Evolutionary conservation across 2,329 filamentous ascomycete species (phyloP).

Genomic region (Didymella glomerata): DNA sequence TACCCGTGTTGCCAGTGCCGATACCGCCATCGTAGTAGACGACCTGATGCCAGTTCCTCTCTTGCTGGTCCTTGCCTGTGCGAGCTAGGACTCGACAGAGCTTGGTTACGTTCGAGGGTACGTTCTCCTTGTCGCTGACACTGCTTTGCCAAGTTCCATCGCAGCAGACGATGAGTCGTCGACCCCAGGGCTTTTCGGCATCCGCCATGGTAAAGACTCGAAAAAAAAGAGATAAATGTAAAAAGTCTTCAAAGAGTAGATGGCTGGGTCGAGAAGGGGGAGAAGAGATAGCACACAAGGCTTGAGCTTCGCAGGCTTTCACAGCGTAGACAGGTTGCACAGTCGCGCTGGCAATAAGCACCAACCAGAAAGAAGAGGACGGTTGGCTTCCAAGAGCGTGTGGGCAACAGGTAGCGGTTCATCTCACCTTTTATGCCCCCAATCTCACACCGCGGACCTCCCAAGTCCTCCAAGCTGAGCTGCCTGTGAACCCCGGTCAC

Average conservation of each 20-base stretch:
- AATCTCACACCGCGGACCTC: conserved; percentile 10
- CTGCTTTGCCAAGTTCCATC: conserved; percentile 51
- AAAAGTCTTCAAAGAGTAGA: too few species aligned
- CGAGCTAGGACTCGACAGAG: conserved; percentile 23
- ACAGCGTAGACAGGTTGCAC: conserved; percentile 4
- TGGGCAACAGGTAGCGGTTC: conserved; percentile 1
- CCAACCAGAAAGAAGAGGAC: neutral
- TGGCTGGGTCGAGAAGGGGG: too few species aligned
- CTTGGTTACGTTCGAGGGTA: conserved; percentile 49
- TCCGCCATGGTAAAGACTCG: neutral
- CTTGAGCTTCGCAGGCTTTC: neutral
- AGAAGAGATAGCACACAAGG: neutral
- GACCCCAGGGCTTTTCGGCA: conserved; percentile 37
- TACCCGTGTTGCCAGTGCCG: conserved; percentile 44
- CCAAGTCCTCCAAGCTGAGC: conserved; percentile 15
- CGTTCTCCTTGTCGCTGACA: conserved; percentile 41
- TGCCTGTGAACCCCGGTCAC: neutral
- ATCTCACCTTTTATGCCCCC: conserved; percentile 11
- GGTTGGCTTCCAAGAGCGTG: neutral
- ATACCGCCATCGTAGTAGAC: conserved; percentile 50
- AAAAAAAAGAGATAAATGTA: too few species aligned
- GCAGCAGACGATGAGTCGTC: conserved; percentile 49
- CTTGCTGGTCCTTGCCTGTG: conserved; percentile 28
- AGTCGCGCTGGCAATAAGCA: neutral
- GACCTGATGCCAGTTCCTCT: conserved; percentile 46